Evolutionary conservation across 441 rosid species (phyloP).

Genomic region (Euphorbia schlechtendalii): DNA sequence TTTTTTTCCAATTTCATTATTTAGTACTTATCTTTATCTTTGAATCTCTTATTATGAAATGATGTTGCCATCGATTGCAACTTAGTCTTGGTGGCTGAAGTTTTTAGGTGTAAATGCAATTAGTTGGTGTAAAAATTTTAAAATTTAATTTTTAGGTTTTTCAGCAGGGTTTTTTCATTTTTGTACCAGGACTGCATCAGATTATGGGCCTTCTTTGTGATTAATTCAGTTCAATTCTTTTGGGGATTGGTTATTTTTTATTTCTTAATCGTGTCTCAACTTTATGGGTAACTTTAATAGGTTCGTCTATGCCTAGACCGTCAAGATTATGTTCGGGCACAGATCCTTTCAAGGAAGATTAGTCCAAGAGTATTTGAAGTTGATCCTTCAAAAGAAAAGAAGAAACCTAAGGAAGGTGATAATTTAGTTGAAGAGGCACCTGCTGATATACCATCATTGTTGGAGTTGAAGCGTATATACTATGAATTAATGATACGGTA

Average conservation of each 20-base stretch:
- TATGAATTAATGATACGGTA: conserved; percentile 91
- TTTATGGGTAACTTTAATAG: conserved; percentile 33
- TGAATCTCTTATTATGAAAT: not conserved
- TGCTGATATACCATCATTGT: conserved; percentile 79
- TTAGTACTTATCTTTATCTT: not conserved
- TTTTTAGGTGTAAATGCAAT: not conserved
- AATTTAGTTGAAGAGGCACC: conserved; percentile 86
- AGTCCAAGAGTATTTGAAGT: conserved; percentile 80
- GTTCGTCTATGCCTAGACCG: conserved; percentile 94
- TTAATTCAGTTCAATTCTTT: not conserved
- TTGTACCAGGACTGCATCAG: too few species aligned
- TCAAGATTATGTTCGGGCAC: conserved; percentile 91
- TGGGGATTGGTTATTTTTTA: not conserved
- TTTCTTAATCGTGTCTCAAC: conserved; percentile 7
- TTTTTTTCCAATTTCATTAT: conserved; percentile 4
- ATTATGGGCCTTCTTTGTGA: not conserved
- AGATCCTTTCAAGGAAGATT: conserved; percentile 90
- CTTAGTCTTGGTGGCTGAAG: not conserved
- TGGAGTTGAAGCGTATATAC: conserved; percentile 83
- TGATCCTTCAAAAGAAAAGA: conserved; percentile 79
- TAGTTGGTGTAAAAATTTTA: not conserved
- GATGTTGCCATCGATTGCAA: not conserved
- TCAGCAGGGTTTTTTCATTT: not conserved
- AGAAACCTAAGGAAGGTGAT: conserved; percentile 93
- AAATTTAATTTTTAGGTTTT: not conserved